These are phyloP conservation scores for Solanum hybrid DNA, from an alignment of 305 asterid species.

Conservation along the genomic window DNA sequence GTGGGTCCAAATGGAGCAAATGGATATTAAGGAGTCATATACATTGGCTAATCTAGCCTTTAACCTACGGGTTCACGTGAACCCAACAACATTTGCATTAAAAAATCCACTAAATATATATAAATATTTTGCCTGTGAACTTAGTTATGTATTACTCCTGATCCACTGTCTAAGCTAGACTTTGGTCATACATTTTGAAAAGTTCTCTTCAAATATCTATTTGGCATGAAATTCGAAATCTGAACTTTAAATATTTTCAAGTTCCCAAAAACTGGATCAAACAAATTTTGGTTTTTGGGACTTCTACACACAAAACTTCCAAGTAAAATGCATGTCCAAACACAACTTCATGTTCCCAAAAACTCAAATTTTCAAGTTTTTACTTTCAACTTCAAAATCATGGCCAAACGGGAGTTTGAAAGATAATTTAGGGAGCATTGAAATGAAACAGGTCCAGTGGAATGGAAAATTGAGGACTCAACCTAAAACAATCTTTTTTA, in stretches of 20 bases:
- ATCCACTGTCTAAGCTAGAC: not conserved
- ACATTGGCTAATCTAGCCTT: not conserved
- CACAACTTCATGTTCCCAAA: not conserved
- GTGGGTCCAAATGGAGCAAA: not conserved
- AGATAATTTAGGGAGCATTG: not conserved
- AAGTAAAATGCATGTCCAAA: not conserved
- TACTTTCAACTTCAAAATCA: not conserved
- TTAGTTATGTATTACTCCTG: not conserved
- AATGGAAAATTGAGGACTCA: not conserved
- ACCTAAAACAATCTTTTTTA: not conserved
- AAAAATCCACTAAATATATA: not conserved
- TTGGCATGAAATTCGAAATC: not conserved
- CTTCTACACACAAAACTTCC: not conserved
- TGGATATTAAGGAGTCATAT: not conserved
- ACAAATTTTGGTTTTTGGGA: not conserved
- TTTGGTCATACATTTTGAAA: not conserved
- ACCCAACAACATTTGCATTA: not conserved
- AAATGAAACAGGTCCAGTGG: not conserved
- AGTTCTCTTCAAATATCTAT: not conserved
- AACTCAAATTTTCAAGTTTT: not conserved
- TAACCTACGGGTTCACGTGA: not conserved
- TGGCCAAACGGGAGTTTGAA: not conserved
- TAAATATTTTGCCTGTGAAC: not conserved
- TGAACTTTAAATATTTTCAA: not conserved
- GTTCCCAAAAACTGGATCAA: not conserved